These are phyloP conservation scores for Starmerella asiatica DNA, from an alignment of 805 yeast species.

Conservation along the genomic window DNA sequence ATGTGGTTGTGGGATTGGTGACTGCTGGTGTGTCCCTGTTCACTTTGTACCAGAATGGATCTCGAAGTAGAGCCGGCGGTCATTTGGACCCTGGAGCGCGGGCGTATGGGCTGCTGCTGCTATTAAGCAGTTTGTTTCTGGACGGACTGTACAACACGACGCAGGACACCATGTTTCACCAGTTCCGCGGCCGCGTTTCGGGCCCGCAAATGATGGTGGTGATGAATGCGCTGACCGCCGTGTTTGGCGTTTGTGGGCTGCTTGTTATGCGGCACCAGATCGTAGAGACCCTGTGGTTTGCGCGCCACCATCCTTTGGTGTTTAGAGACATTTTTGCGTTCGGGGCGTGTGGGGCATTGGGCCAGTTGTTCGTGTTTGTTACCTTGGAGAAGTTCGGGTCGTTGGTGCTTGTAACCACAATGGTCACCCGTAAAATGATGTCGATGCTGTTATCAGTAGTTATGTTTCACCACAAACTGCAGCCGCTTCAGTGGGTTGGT, in stretches of 20 bases:
- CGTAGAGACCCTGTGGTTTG: slow-evolving; percentile 36
- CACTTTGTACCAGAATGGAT: slow-evolving; percentile 35
- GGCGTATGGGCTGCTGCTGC: slow-evolving; percentile 45
- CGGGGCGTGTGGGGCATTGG: slow-evolving; percentile 72
- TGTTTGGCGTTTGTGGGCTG: slow-evolving; percentile 27
- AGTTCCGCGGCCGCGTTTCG: slow-evolving; percentile 35
- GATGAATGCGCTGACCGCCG: slow-evolving; percentile 37
- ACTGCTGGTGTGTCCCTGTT: slow-evolving; percentile 74
- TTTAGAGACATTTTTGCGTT: slow-evolving; percentile 48
- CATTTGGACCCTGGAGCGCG: slow-evolving; percentile 25
- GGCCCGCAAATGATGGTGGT: slow-evolving; percentile 85
- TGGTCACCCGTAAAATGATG: slow-evolving; percentile 91
- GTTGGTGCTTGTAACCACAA: slow-evolving; percentile 72
- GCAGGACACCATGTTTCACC: slow-evolving; percentile 69
- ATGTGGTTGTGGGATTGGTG: slow-evolving; percentile 61
- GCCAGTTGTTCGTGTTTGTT: slow-evolving; percentile 84
- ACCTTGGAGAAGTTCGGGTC: slow-evolving; percentile 80
- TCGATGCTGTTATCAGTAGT: slow-evolving; percentile 85
- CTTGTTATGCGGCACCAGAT: slow-evolving; percentile 45
- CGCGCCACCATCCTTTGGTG: slow-evolving; percentile 40
- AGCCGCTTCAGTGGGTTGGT: slow-evolving; percentile 60
- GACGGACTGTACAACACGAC: slow-evolving; percentile 92
- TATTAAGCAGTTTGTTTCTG: slow-evolving; percentile 51
- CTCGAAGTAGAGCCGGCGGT: slow-evolving; percentile 22
- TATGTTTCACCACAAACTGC: slow-evolving; percentile 68